Conservation (phyloP, 2,329 filamentous ascomycete species). For the Stagonosporopsis chrysanthemi region DNA sequence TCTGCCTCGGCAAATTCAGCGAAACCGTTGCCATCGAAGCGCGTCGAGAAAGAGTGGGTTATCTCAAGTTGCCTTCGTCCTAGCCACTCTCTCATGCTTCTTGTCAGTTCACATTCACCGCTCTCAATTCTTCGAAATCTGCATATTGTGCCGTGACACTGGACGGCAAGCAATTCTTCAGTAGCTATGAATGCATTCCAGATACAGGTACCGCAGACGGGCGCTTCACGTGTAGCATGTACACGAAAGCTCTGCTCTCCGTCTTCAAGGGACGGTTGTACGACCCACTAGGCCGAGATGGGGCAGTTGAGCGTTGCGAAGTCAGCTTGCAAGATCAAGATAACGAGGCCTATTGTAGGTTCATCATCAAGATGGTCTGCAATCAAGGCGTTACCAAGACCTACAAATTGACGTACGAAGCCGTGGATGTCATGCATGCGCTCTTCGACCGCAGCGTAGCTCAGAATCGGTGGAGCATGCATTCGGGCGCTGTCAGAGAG, state of each 20-base stretch:
- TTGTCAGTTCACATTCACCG: slow-evolving; percentile 70
- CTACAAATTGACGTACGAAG: slow-evolving; percentile 78
- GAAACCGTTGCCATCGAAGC: slow-evolving; percentile 80
- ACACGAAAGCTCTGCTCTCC: slow-evolving; percentile 72
- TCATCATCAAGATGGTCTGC: slow-evolving; percentile 76
- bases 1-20: slow-evolving; percentile 80
- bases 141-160: slow-evolving; percentile 78
- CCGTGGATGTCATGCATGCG: slow-evolving; percentile 76
- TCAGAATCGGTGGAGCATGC: slow-evolving; percentile 75
- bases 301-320: slow-evolving; percentile 76
- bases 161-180: slow-evolving; percentile 73
- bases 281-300: slow-evolving; percentile 71
- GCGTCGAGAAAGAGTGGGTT: slow-evolving; percentile 68
- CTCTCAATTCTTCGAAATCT: slow-evolving; percentile 81
- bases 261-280: slow-evolving; percentile 74
- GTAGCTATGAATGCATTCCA: slow-evolving; percentile 70
- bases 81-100: slow-evolving; percentile 28
- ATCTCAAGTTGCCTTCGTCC: slow-evolving; percentile 20
- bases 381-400: slow-evolving; percentile 80
- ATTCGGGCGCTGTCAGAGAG: slow-evolving; percentile 73
- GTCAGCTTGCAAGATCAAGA: slow-evolving; percentile 75
- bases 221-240: slow-evolving; percentile 76
- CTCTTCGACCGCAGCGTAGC: slow-evolving; percentile 74
- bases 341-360: slow-evolving; percentile 72
- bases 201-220: slow-evolving; percentile 47